Evolutionary conservation across 2,329 filamentous ascomycete genomes (phyloP).

Genomic region (Cytospora piceicola): DNA sequence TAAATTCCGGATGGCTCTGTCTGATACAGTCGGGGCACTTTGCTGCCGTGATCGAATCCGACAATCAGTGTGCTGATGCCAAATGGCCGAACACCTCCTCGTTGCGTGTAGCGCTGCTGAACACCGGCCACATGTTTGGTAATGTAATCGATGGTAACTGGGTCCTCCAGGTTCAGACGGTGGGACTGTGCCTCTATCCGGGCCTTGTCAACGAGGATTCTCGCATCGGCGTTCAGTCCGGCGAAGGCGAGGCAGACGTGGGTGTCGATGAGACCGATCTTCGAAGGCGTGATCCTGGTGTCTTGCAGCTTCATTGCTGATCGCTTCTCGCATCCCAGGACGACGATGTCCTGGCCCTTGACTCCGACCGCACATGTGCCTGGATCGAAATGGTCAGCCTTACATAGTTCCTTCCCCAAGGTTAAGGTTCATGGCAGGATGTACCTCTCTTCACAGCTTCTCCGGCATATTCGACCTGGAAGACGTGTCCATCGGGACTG

Average conservation of each 20-base stretch:
- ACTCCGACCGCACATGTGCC: slow-evolving; percentile 98
- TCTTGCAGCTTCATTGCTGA: slow-evolving; percentile 99
- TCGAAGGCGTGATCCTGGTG: slow-evolving; percentile 97
- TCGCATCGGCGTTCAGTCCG: slow-evolving; percentile 94
- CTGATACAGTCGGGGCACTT: slow-evolving; percentile 89
- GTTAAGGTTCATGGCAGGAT: slow-evolving; percentile 29
- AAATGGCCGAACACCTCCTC: slow-evolving; percentile 97
- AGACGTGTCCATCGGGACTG: slow-evolving; percentile 98
- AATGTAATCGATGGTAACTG: slow-evolving; percentile 98
- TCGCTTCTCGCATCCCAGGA: slow-evolving; percentile 96
- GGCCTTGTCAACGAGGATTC: slow-evolving; percentile 98
- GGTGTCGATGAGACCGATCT: slow-evolving; percentile 94
- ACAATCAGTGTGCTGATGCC: slow-evolving; percentile 98
- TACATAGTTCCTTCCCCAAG: neutral
- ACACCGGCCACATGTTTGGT: slow-evolving; percentile 98
- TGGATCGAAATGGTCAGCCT: slow-evolving; percentile 42
- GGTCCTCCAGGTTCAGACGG: slow-evolving; percentile 94
- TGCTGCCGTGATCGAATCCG: slow-evolving; percentile 94
- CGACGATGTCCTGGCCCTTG: slow-evolving; percentile 92
- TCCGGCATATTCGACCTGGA: slow-evolving; percentile 99
- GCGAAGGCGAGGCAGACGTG: slow-evolving; percentile 98
- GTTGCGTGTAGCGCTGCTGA: slow-evolving; percentile 98
- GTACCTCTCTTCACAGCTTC: slow-evolving; percentile 98
- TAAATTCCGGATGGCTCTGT: slow-evolving; percentile 99
- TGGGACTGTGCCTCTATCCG: slow-evolving; percentile 97